Percentiles rank a stretch among this genome's conserved stretches.
Evolutionary conservation across 1,284 basidiomycete species (phyloP).

Genomic region (Leccinum subfulvum): DNA sequence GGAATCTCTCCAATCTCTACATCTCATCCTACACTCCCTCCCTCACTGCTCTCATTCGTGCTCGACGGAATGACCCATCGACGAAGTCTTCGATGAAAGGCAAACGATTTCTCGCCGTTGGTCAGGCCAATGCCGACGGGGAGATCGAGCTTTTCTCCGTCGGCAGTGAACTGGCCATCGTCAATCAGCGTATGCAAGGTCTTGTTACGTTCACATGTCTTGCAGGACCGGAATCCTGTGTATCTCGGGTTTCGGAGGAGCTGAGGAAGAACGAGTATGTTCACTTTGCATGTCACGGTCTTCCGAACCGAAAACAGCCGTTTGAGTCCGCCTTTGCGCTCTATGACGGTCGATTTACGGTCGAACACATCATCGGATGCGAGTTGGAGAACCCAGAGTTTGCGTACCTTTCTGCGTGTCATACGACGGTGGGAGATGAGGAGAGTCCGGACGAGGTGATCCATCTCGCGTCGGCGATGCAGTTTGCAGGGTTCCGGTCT

Average conservation of each 20-base stretch:
- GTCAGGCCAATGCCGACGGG: background rate
- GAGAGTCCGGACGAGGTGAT: background rate
- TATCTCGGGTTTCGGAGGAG: background rate
- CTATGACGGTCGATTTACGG: background rate
- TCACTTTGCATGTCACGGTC: background rate
- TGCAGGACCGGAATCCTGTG: background rate
- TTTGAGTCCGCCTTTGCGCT: background rate
- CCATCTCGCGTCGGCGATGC: background rate
- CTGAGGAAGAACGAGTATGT: background rate
- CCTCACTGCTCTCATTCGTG: background rate
- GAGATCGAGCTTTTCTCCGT: background rate
- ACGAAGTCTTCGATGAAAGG: background rate
- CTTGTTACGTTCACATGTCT: background rate
- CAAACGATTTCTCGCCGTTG: background rate
- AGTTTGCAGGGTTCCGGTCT: background rate
- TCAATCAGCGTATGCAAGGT: background rate
- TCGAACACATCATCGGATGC: background rate
- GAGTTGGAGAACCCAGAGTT: background rate
- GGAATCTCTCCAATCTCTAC: background rate
- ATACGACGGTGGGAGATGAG: background rate
- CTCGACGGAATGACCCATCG: background rate
- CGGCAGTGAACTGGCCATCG: background rate
- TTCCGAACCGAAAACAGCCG: background rate
- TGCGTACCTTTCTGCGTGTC: background rate
- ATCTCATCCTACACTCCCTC: background rate